Evolutionary conservation across 192 early-diverging fungal species (phyloP).

Genomic region (Coemansia sp.): DNA sequence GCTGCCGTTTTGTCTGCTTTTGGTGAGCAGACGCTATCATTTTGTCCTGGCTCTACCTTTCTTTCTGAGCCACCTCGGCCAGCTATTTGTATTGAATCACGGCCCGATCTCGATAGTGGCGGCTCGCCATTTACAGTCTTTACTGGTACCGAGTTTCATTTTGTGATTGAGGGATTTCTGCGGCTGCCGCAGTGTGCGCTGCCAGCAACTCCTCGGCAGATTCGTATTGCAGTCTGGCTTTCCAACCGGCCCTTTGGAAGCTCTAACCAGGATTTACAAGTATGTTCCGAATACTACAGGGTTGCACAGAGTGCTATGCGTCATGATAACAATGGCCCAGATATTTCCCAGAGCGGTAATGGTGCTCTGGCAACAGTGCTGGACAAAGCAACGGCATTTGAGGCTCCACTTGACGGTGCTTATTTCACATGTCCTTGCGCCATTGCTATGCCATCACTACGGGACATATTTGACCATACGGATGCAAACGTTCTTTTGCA

Average conservation of each 20-base stretch:
- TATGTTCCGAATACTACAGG: constrained; percentile 18
- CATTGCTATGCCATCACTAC: constrained; percentile 34
- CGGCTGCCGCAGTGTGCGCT: constrained; percentile 14
- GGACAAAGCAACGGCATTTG: constrained; percentile 33
- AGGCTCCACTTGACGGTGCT: constrained; percentile 25
- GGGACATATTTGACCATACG: constrained; percentile 17
- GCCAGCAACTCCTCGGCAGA: not conserved
- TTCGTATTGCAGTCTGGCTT: constrained; percentile 40
- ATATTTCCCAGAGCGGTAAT: not conserved
- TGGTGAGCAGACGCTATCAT: not conserved
- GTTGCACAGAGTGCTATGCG: constrained; percentile 18
- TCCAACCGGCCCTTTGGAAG: constrained; percentile 22
- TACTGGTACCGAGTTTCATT: constrained; percentile 45
- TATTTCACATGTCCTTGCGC: constrained; percentile 50
- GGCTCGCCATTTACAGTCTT: constrained; percentile 20
- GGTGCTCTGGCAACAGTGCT: not conserved
- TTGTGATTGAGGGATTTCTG: constrained; percentile 47
- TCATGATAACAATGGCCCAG: not conserved
- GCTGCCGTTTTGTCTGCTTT: not conserved
- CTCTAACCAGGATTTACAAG: constrained; percentile 15
- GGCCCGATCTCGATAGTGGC: constrained; percentile 24
- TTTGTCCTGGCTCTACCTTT: constrained; percentile 34
- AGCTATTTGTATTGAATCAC: constrained; percentile 32
- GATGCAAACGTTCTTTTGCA: constrained; percentile 11
- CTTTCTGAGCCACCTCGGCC: constrained; percentile 28